Percentiles rank a stretch among this genome's conserved stretches.
phyloP scores from a whole-genome alignment of 768 basidiomycete genomes.

The Lactifluus hygrophoroides region DNA sequence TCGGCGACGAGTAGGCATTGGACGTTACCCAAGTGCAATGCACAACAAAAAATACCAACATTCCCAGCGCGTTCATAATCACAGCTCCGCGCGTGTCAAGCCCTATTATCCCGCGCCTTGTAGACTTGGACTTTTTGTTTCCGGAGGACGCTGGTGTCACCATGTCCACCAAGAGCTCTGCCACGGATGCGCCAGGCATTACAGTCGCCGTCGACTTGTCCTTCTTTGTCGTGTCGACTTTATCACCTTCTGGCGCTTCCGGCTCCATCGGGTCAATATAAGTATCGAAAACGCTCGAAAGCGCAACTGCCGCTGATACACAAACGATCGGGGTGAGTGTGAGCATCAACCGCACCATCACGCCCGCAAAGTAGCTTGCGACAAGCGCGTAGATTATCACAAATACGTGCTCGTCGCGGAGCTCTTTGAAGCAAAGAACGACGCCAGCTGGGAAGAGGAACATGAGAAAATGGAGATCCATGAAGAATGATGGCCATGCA shows the following conservation, averaged over 20 bases:
- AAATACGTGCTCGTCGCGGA: conserved; percentile 95
- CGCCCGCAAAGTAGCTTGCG: conserved; percentile 97
- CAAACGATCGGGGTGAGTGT: conserved; percentile 97
- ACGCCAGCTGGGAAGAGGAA: conserved; percentile 98
- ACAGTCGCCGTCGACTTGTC: conserved; percentile 40
- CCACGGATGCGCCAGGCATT: conserved; percentile 16
- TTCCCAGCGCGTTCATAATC: conserved; percentile 59
- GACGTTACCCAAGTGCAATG: conserved; percentile 98
- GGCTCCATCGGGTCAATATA: conserved; percentile 85
- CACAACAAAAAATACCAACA: conserved; percentile 85
- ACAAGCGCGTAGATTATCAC: conserved; percentile 96
- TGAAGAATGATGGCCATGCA: conserved; percentile 99
- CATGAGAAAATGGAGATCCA: conserved; percentile 96
- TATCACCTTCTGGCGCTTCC: conserved; percentile 30
- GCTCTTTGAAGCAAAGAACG: conserved; percentile 83
- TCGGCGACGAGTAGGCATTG: conserved; percentile 92
- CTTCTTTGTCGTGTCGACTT: conserved; percentile 34
- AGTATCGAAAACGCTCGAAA: conserved; percentile 80
- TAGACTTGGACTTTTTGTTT: conserved; percentile 30
- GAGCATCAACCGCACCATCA: conserved; percentile 99
- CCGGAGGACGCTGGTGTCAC: conserved; percentile 13
- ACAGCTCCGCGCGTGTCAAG: conserved; percentile 76
- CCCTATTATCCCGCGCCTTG: conserved; percentile 61
- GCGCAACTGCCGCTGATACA: conserved; percentile 82
- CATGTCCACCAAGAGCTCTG: conserved; percentile 16